A percentile compares a stretch with the other conserved stretches of the same genome.
Evolutionary conservation across 768 basidiomycete species (phyloP).

Genomic region (Cyclocybe cylindracea): DNA sequence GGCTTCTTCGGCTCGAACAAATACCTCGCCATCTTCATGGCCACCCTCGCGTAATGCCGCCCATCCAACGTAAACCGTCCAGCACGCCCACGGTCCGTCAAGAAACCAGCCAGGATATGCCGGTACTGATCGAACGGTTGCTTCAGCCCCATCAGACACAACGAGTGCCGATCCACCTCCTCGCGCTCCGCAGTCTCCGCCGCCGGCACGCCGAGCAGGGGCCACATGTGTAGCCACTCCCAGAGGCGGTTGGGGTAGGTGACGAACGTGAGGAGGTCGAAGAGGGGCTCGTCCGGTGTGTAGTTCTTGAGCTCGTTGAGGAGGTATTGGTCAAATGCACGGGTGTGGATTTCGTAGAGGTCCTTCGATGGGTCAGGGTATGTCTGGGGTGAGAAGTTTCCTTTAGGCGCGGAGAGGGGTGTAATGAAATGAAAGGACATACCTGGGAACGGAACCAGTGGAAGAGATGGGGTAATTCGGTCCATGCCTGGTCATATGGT

Average conservation of each 20-base stretch:
- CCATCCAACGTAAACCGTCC: slow-evolving; percentile 13
- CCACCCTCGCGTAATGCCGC: slow-evolving; percentile 18
- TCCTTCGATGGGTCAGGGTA: slow-evolving; percentile 25
- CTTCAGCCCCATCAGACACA: slow-evolving; percentile 20
- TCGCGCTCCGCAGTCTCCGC: slow-evolving; percentile 11
- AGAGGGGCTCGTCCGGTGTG: slow-evolving; percentile 13
- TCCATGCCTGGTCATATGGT: slow-evolving; percentile 24
- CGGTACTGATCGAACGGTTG: slow-evolving; percentile 20
- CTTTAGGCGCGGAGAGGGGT: not conserved
- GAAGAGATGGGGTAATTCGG: slow-evolving; percentile 22
- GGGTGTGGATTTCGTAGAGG: slow-evolving; percentile 19
- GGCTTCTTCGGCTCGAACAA: slow-evolving; percentile 26
- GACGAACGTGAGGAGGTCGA: slow-evolving; percentile 21
- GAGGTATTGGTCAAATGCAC: slow-evolving; percentile 20
- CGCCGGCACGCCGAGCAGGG: slow-evolving; percentile 18
- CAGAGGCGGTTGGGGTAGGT: slow-evolving; percentile 21
- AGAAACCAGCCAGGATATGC: slow-evolving; percentile 19
- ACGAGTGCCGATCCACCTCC: slow-evolving; percentile 12
- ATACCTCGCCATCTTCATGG: slow-evolving; percentile 20
- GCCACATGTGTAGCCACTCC: slow-evolving; percentile 27
- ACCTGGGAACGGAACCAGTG: slow-evolving; percentile 23
- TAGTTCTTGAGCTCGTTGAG: slow-evolving; percentile 15
- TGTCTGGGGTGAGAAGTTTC: slow-evolving; percentile 11
- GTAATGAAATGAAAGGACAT: slow-evolving; percentile 8
- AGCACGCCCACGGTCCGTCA: slow-evolving; percentile 15